Evolutionary conservation across 2,329 filamentous ascomycete species (phyloP).

Genomic region (Stromatinia cepivora): DNA sequence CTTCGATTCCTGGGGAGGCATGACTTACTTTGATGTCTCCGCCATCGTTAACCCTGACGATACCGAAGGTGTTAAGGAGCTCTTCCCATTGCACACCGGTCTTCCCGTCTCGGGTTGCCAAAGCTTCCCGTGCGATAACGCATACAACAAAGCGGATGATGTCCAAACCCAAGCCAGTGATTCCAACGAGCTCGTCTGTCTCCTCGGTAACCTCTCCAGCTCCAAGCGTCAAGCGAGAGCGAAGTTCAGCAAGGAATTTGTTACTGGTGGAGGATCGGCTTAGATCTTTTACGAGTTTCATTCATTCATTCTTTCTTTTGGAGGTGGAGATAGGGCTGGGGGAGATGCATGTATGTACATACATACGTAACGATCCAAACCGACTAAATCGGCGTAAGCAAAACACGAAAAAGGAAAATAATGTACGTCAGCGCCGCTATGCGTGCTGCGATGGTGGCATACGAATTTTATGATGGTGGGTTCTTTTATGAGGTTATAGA

Average conservation of each 20-base stretch:
- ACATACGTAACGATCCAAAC: not conserved
- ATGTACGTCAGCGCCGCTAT: slow-evolving; percentile 17
- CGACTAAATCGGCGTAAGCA: not conserved
- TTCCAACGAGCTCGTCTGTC: slow-evolving; percentile 51
- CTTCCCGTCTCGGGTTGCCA: slow-evolving; percentile 52
- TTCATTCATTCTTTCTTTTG: not conserved
- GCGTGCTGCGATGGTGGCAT: slow-evolving; percentile 20
- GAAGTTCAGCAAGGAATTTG: slow-evolving; percentile 4
- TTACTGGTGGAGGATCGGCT: not conserved
- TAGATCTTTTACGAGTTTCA: not conserved
- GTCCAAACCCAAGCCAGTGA: slow-evolving; percentile 55
- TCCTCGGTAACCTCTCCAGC: slow-evolving; percentile 35
- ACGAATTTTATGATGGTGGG: slow-evolving; percentile 5
- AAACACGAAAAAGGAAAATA: not conserved
- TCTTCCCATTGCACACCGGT: slow-evolving; percentile 48
- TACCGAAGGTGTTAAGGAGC: slow-evolving; percentile 53
- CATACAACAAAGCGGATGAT: slow-evolving; percentile 56
- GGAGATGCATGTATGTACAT: not conserved
- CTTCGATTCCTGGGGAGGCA: slow-evolving; percentile 50
- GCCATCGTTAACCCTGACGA: slow-evolving; percentile 56
- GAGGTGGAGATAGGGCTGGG: not conserved
- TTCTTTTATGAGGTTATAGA: slow-evolving; percentile 11
- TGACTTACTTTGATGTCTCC: slow-evolving; percentile 59
- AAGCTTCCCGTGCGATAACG: slow-evolving; percentile 53
- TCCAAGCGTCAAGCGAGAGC: slow-evolving; percentile 4